These are phyloP conservation scores for Tephrocybe rancida DNA, from an alignment of 768 basidiomycete species.

Conservation along the genomic window DNA sequence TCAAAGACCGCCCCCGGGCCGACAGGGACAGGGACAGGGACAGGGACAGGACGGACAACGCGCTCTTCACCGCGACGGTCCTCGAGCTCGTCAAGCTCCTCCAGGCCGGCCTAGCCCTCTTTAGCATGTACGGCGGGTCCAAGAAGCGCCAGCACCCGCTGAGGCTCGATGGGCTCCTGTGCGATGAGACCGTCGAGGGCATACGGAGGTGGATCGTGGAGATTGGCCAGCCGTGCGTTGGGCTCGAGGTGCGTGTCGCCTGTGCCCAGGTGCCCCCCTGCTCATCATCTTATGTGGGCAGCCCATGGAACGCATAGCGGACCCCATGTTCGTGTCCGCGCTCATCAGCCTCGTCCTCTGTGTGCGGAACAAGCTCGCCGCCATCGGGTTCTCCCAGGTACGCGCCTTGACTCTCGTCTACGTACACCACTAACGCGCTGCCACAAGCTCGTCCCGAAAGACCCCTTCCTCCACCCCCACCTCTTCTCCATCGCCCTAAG, in stretches of 20 bases:
- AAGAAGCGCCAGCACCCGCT: slow-evolving; percentile 14
- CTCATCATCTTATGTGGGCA: slow-evolving; percentile 24
- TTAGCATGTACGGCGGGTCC: slow-evolving; percentile 64
- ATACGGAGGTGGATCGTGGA: slow-evolving; percentile 68
- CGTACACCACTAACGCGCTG: slow-evolving; percentile 1
- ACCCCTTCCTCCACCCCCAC: slow-evolving; percentile 76
- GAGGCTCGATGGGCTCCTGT: slow-evolving; percentile 76
- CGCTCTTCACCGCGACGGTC: slow-evolving; percentile 63
- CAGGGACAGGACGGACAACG: slow-evolving; percentile 31
- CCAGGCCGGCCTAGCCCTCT: slow-evolving; percentile 71
- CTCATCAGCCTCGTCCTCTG: slow-evolving; percentile 70
- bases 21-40: too few species aligned
- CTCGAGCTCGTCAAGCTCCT: slow-evolving; percentile 77
- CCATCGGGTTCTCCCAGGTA: slow-evolving; percentile 50
- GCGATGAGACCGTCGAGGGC: slow-evolving; percentile 75
- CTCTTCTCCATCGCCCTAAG: slow-evolving; percentile 54
- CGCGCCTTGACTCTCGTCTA: slow-evolving; percentile 7
- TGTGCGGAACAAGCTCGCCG: slow-evolving; percentile 69
- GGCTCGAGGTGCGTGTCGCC: slow-evolving; percentile 54
- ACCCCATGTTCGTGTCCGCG: slow-evolving; percentile 71
- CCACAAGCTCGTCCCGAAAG: slow-evolving; percentile 55
- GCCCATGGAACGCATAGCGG: slow-evolving; percentile 74
- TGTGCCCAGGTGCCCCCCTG: background rate
- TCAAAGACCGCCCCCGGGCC: slow-evolving; percentile 10
- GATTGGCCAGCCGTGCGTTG: slow-evolving; percentile 62